phyloP scores from a whole-genome alignment of 192 early-diverging fungal species.

The Cetraspora pellucida region DNA sequence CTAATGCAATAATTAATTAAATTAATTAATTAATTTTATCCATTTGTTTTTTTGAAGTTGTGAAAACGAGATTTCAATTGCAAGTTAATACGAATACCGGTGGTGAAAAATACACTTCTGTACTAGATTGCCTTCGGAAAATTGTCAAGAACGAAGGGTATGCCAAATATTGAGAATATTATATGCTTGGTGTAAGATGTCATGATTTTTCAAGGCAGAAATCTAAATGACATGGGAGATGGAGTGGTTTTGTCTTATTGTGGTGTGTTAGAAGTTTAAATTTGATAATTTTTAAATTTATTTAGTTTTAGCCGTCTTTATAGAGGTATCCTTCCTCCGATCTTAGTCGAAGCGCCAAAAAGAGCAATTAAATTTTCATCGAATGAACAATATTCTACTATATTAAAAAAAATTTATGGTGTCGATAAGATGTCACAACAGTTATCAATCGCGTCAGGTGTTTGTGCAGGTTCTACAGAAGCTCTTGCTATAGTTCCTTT shows the following conservation, averaged over 20 bases:
- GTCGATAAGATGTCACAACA: constrained; percentile 73
- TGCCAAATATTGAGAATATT: not conserved
- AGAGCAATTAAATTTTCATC: constrained; percentile 96
- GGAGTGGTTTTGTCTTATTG: no score
- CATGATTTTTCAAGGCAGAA: no score
- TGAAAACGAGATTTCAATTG: constrained; percentile 97
- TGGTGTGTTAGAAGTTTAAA: no score
- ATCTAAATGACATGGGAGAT: no score
- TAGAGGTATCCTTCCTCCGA: constrained; percentile 93
- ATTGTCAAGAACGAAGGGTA: constrained; percentile 90
- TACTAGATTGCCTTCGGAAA: constrained; percentile 90
- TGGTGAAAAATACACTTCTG: constrained; percentile 80
- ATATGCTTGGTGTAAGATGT: no score
- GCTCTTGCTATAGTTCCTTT: constrained; percentile 87
- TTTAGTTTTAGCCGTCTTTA: constrained; percentile 67
- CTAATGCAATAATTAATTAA: constrained; percentile 1
- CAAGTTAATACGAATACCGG: constrained; percentile 77
- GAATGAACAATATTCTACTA: constrained; percentile 81
- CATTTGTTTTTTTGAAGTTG: constrained; percentile 47
- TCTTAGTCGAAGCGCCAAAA: constrained; percentile 97
- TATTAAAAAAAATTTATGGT: constrained; percentile 73
- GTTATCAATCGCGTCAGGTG: constrained; percentile 83
- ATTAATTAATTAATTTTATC: not conserved
- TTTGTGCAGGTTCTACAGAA: constrained; percentile 90
- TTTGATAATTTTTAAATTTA: no score